These are phyloP conservation scores for Cryomyces antarcticus DNA, from an alignment of 495 filamentous ascomycete species.

Conservation along the genomic window DNA sequence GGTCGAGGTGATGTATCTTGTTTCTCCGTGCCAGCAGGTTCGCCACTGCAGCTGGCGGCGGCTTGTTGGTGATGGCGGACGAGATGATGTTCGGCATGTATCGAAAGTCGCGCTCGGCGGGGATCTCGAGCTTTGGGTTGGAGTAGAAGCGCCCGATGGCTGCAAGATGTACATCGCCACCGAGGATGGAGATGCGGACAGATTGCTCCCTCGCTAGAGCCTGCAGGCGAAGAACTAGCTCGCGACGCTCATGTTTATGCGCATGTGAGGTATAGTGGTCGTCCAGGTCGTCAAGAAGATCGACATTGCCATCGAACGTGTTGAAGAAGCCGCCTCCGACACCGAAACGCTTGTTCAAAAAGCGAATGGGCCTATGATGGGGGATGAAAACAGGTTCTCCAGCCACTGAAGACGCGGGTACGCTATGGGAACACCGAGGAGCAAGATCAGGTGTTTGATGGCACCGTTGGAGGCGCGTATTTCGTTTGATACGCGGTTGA, in stretches of 20 bases:
- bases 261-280: constrained; percentile 87
- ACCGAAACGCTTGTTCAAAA: constrained; percentile 81
- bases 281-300: constrained; percentile 82
- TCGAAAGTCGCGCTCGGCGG: constrained; percentile 40
- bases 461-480: constrained; percentile 32
- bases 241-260: constrained; percentile 72
- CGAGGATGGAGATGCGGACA: constrained; percentile 65
- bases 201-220: constrained; percentile 46
- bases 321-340: constrained; percentile 76
- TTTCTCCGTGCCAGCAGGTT: constrained; percentile 70
- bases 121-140: constrained; percentile 38
- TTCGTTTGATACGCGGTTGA: constrained; percentile 44
- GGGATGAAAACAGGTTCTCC: constrained; percentile 68
- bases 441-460: constrained; percentile 65
- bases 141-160: constrained; percentile 60
- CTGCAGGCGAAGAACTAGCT: constrained; percentile 56
- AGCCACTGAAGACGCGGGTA: constrained; percentile 90
- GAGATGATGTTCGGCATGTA: constrained; percentile 62
- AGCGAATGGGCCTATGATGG: constrained; percentile 69
- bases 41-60: constrained; percentile 72
- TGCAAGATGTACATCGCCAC: constrained; percentile 61
- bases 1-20: constrained; percentile 81
- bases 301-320: constrained; percentile 74
- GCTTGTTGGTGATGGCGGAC: constrained; percentile 81
- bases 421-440: constrained; percentile 83